Evolutionary conservation across 345 rosid species (phyloP), one percentile per base, ranked within the genome.

Genomic region (Geranium rotundifolium): DNA sequence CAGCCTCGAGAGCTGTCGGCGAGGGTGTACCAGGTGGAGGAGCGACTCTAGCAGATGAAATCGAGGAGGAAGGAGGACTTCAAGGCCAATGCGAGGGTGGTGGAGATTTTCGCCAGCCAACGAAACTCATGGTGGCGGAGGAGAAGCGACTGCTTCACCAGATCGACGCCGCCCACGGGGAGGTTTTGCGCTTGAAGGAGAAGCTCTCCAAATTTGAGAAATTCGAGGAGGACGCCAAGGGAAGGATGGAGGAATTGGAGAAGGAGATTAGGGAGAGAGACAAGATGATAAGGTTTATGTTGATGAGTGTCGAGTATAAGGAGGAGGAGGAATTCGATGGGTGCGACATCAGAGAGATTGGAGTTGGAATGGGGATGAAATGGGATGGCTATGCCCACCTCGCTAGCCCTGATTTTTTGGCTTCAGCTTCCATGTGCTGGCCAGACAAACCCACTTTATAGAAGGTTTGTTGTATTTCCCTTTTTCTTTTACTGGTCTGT

Each of bases 31-130:
- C 30, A 81, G n/a, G 88, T 95, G 50, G 97, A 91, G 63, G 97
- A 88, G n/a, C 96, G 86, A 80, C 77, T 88, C 39, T 79, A 77
- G 71, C 95, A 78, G 65, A 88, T 91, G 97, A 85, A 83, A 59
- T 88, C 85, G 0, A 73, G 96, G 65, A 80, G 97, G 73, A 86
- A 88, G 68, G 97, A 91, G 71, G 97, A 91, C 68, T 88, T 93
- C 5, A 91, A 91, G 66, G 97, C 97, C 4, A 91, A 91, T 63
- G 96, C 96, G 54, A 80, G 96, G 29, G 97, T 91, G 12, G 97
- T 91, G 6, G 97, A 91, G 73, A 91, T 91, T 84, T 91, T 91
- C 67, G 90, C 97, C 30, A 82, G 83, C 67, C 91, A 84, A 64
- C 59, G 97, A 75, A 86, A 91, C 70, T 76, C 91, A 13, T 91